These are phyloP conservation scores for Epichloe glyceriae DNA, from an alignment of 2,329 filamentous ascomycete species.

Conservation along the genomic window DNA sequence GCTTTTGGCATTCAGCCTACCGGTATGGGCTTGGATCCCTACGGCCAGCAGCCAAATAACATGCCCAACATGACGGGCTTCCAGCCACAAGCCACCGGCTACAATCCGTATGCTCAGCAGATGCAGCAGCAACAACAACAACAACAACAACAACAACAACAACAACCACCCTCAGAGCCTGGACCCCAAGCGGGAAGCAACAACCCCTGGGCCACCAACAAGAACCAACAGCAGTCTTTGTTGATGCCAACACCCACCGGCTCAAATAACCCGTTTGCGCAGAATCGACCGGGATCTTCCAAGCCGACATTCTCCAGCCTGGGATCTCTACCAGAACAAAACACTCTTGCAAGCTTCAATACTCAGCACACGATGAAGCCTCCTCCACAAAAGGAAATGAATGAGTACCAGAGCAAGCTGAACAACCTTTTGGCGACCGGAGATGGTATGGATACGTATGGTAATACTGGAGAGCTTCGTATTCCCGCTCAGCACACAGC, in stretches of 20 bases:
- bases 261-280: slow-evolving; percentile 94
- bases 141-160: slow-evolving; percentile 20
- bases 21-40: slow-evolving; percentile 58
- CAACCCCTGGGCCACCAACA: slow-evolving; percentile 76
- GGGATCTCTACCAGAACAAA: slow-evolving; percentile 69
- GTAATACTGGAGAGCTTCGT: slow-evolving; percentile 89
- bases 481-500: slow-evolving; percentile 95
- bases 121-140: slow-evolving; percentile 26
- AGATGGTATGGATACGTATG: slow-evolving; percentile 93
- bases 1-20: slow-evolving; percentile 51
- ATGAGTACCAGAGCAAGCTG: slow-evolving; percentile 58
- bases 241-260: slow-evolving; percentile 78
- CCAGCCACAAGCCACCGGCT: slow-evolving; percentile 39
- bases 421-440: slow-evolving; percentile 77
- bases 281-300: slow-evolving; percentile 48
- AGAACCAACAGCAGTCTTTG: slow-evolving; percentile 41
- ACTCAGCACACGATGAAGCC: slow-evolving; percentile 28
- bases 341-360: slow-evolving; percentile 51
- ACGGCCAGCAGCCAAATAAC: slow-evolving; percentile 32
- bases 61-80: slow-evolving; percentile 26
- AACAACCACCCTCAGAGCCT: slow-evolving; percentile 33
- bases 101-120: slow-evolving; percentile 38
- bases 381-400: slow-evolving; percentile 40
- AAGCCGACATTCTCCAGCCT: slow-evolving; percentile 54
- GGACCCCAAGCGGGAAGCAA: slow-evolving; percentile 69